Evolutionary conservation across 2,329 filamentous ascomycete species (phyloP), one percentile per base, ranked within the genome.

Genomic region (Colletotrichum salicis): DNA sequence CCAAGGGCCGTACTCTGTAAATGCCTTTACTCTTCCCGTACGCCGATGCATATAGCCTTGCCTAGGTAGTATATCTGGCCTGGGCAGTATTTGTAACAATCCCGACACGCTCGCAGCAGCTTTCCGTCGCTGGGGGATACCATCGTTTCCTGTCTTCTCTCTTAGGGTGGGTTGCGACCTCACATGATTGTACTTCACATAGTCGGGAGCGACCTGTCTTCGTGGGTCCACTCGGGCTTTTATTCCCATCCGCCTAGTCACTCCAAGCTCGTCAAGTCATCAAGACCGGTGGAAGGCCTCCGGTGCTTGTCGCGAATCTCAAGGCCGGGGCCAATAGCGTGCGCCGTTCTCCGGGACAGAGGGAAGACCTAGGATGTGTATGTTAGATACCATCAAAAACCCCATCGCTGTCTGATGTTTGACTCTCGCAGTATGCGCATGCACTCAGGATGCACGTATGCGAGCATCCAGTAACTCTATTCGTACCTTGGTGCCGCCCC

Each of bases 401-500:
- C 5, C 7, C 19, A 27, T 35, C n/a, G 5, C 52, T 15, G 54
- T 4, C 27, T 29, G 27, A 29, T 29, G 52, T 6, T 13, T 2
- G 13, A 22, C 15, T 15, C 5, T n/a, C 5, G 31, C n/a, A 27
- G 45, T 7, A 64, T 45, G 24, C 5, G 5, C 12, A 19, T 19
- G 8, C 22, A 15, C 22, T 56, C 4, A 1, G 2, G n/a, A 52
- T 45, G 15, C 13, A 29, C 29, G 15, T 48, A 35, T 57, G 35
- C n/a, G 12, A 55, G 4, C 6, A 19, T 55, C 31, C 24, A 33
- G 27, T 5, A 41, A n/a, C n/a, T 19, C 7, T 33, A 1, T 13
- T 75, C 89, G 58, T 87, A 98, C 96, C 90, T 96, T 97, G 72
- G 96, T 98, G 66, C 92, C 92, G 74, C 93, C 92, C 96, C 96